These are phyloP conservation scores for Phytophthora foliorum DNA, from an alignment of 352 stramenopile species.

Conservation along the genomic window DNA sequence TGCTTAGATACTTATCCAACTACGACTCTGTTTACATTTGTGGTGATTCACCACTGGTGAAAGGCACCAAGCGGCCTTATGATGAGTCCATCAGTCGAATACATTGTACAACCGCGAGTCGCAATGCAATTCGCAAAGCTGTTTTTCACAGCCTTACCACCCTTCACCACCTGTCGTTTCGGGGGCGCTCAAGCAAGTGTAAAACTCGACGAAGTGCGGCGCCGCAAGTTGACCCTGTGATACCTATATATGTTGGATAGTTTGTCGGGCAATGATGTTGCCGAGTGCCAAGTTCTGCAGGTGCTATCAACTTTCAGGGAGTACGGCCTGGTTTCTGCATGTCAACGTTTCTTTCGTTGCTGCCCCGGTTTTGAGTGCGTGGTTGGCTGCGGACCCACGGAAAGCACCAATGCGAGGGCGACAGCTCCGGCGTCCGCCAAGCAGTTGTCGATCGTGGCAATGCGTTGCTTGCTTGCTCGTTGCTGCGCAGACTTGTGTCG, in stretches of 20 bases:
- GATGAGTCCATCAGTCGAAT: not conserved
- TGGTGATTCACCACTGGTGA: no score
- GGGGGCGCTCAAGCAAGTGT: not conserved
- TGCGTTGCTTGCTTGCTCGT: conserved; percentile 28
- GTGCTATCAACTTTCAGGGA: conserved; percentile 24
- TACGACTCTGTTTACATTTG: not conserved
- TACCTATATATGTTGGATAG: conserved; percentile 4
- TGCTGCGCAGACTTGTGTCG: not conserved
- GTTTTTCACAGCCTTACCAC: not conserved
- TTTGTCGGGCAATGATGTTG: not conserved
- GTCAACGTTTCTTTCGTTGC: conserved; percentile 39
- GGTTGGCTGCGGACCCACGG: conserved; percentile 3
- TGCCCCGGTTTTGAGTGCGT: conserved; percentile 30
- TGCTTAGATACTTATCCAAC: no score
- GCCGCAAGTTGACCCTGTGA: conserved; percentile 19
- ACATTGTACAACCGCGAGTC: not conserved
- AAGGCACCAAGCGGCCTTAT: not conserved
- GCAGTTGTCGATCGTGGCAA: conserved; percentile 20
- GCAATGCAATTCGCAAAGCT: not conserved
- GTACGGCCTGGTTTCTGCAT: conserved; percentile 23
- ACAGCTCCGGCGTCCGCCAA: conserved; percentile 25
- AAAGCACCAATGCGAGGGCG: conserved; percentile 39
- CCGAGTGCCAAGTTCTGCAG: conserved; percentile 5
- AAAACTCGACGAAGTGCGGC: conserved; percentile 22
- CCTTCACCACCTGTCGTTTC: not conserved